A percentile compares a stretch with the other conserved stretches of the same genome.
phyloP scores from a whole-genome alignment of 1,284 basidiomycete species.

The Ceratobasidium sp. region DNA sequence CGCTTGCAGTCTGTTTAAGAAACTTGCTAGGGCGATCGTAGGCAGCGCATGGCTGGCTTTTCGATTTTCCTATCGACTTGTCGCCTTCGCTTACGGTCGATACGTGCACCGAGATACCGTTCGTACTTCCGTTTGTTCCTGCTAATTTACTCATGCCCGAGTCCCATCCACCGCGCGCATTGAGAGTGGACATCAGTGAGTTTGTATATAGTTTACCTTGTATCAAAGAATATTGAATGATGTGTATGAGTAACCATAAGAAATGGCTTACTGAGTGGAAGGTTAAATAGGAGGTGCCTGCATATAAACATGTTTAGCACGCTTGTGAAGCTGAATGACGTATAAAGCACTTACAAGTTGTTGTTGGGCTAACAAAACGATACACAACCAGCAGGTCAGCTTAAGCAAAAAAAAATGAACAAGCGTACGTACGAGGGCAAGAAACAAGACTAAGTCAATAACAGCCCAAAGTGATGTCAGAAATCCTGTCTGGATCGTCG shows the following conservation, averaged over 20 bases:
- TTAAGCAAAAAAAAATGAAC: too few relatives aligned
- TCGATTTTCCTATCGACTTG: too few relatives aligned
- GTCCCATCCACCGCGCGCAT: constrained; percentile 29
- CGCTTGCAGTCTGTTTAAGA: too few relatives aligned
- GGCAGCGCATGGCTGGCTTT: too few relatives aligned
- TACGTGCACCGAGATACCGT: neutral
- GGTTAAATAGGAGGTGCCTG: too few relatives aligned
- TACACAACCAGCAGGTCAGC: too few relatives aligned
- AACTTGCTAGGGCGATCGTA: too few relatives aligned
- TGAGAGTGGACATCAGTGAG: constrained; percentile 27
- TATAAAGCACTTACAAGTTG: constrained; percentile 24
- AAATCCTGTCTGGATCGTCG: constrained; percentile 52
- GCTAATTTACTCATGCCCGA: neutral
- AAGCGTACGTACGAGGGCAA: too few relatives aligned
- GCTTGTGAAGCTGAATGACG: too few relatives aligned
- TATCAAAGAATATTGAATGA: neutral
- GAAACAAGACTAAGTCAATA: constrained; percentile 58
- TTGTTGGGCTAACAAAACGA: neutral
- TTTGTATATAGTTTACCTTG: constrained; percentile 38
- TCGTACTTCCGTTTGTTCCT: neutral
- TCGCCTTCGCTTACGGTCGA: neutral
- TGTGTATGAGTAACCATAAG: too few relatives aligned
- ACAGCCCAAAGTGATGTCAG: constrained; percentile 57
- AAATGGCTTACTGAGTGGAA: too few relatives aligned
- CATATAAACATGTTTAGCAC: too few relatives aligned